A percentile compares a stretch with the other conserved stretches of the same genome.
These are phyloP conservation scores for Prunus yedoensis DNA, from an alignment of 331 rosid genomes.

Conservation along the genomic window DNA sequence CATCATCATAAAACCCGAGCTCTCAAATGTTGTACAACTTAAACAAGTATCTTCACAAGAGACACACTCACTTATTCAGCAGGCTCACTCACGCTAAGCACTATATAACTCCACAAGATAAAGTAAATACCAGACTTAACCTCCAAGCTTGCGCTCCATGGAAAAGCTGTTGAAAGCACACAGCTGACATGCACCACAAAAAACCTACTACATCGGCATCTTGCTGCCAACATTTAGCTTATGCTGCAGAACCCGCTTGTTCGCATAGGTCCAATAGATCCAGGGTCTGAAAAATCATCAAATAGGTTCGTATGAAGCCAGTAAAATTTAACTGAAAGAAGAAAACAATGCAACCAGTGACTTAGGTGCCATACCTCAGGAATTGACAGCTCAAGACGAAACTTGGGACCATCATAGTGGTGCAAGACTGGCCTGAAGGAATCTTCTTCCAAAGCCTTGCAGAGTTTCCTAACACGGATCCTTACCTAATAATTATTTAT, in stretches of 20 bases:
- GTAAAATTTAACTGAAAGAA: background rate
- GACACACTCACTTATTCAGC: slow-evolving; percentile 29
- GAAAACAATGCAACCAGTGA: background rate
- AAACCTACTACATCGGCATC: slow-evolving; percentile 39
- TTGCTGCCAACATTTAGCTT: slow-evolving; percentile 33
- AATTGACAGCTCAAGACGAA: slow-evolving; percentile 97
- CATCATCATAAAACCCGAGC: background rate
- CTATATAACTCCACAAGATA: slow-evolving; percentile 11
- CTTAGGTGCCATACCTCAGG: slow-evolving; percentile 65
- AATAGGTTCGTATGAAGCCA: background rate
- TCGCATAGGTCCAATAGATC: slow-evolving; percentile 90
- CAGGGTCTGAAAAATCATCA: slow-evolving; percentile 67
- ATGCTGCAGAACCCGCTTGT: slow-evolving; percentile 87
- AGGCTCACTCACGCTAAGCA: slow-evolving; percentile 27
- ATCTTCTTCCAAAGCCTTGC: slow-evolving; percentile 97
- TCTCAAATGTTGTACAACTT: slow-evolving; percentile 16
- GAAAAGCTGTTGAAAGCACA: slow-evolving; percentile 70
- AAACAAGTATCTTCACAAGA: slow-evolving; percentile 8
- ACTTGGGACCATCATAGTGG: slow-evolving; percentile 99
- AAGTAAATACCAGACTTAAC: slow-evolving; percentile 35
- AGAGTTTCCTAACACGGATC: slow-evolving; percentile 74
- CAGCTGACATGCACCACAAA: slow-evolving; percentile 54
- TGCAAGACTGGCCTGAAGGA: slow-evolving; percentile 97
- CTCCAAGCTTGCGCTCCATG: slow-evolving; percentile 95
- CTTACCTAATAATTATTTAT: slow-evolving; percentile 51